Evolutionary conservation across 2,329 filamentous ascomycete species (phyloP).

Genomic region (Waltergamsia citrina): DNA sequence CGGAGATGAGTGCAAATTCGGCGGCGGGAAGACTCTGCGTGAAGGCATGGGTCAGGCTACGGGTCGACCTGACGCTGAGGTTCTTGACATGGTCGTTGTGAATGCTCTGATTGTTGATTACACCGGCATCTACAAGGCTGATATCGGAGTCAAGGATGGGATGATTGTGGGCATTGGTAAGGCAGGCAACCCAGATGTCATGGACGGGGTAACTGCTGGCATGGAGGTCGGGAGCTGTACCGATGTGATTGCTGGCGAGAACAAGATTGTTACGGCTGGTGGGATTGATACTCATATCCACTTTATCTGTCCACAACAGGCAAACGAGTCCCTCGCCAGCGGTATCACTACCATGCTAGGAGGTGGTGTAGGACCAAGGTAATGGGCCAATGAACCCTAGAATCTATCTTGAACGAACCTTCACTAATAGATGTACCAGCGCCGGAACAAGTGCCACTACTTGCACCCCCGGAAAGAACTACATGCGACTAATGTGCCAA

Average conservation of each 20-base stretch:
- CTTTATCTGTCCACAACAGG: constrained; percentile 91
- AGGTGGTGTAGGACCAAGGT: constrained; percentile 86
- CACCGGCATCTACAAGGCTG: constrained; percentile 90
- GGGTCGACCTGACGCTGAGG: constrained; percentile 61
- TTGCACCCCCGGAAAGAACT: constrained; percentile 77
- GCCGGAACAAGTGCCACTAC: constrained; percentile 88
- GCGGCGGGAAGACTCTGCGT: constrained; percentile 84
- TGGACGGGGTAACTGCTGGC: constrained; percentile 72
- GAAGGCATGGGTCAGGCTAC: constrained; percentile 95
- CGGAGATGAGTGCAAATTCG: constrained; percentile 92
- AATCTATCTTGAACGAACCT: neutral
- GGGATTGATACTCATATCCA: constrained; percentile 88
- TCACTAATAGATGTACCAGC: constrained; percentile 26
- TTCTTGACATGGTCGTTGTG: constrained; percentile 75
- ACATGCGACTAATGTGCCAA: constrained; percentile 84
- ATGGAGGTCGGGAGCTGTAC: constrained; percentile 84
- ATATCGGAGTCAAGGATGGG: constrained; percentile 87
- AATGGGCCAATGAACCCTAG: constrained; percentile 4
- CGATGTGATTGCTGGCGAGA: constrained; percentile 85
- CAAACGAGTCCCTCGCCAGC: constrained; percentile 69
- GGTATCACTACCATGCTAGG: constrained; percentile 88
- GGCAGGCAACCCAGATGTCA: constrained; percentile 93
- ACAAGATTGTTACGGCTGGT: constrained; percentile 83
- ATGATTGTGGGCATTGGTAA: constrained; percentile 85
- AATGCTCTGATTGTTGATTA: constrained; percentile 89